Evolutionary conservation across 441 rosid species (phyloP).

Genomic region (Omphalea diandra): DNA sequence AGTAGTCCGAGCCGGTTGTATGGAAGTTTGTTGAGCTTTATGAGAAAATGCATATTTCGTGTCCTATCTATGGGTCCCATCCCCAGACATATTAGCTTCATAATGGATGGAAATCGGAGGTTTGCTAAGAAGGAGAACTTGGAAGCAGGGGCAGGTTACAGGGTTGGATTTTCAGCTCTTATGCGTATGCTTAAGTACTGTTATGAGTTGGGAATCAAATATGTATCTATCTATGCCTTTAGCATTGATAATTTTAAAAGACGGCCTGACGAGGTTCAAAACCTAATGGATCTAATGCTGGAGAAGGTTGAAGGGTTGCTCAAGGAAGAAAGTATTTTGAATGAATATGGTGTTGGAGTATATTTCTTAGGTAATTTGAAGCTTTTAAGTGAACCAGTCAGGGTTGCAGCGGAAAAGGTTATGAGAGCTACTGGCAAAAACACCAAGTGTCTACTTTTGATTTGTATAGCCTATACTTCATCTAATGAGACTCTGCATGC

Average conservation of each 20-base stretch:
- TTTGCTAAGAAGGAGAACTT: conserved; percentile 52
- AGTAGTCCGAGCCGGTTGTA: conserved; percentile 24
- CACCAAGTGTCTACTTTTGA: conserved; percentile 42
- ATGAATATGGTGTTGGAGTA: conserved; percentile 53
- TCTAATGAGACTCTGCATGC: conserved; percentile 62
- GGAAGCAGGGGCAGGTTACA: conserved; percentile 58
- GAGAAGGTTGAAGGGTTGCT: conserved; percentile 61
- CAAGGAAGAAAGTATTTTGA: conserved; percentile 49
- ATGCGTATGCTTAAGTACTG: conserved; percentile 46
- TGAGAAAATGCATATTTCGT: conserved; percentile 50
- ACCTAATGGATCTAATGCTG: conserved; percentile 63
- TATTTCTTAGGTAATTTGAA: conserved; percentile 64
- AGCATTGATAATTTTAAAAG: conserved; percentile 80
- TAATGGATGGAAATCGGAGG: too few species aligned
- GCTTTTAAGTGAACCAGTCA: conserved; percentile 52
- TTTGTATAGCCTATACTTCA: conserved; percentile 73
- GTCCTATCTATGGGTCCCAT: conserved; percentile 55
- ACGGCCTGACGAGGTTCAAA: conserved; percentile 60
- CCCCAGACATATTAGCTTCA: conserved; percentile 64
- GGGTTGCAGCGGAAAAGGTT: conserved; percentile 57
- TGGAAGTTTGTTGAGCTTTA: conserved; percentile 27
- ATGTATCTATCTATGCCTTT: conserved; percentile 66
- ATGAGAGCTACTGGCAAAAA: conserved; percentile 64
- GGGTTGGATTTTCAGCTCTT: conserved; percentile 60
- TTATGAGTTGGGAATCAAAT: too few species aligned